phyloP scores from a whole-genome alignment of 805 yeast species.

The Candida namnaoensis region DNA sequence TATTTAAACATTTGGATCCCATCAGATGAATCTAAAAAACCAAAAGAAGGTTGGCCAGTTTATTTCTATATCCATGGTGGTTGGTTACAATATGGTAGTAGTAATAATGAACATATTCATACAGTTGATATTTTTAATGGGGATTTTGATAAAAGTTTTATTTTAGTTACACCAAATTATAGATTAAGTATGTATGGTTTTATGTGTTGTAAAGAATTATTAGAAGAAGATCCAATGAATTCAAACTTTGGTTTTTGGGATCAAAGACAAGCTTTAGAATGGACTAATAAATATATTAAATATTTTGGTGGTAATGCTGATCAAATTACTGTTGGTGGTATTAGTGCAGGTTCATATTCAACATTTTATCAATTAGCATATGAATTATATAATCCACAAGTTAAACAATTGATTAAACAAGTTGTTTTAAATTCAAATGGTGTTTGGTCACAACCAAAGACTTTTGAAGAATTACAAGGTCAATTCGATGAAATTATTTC shows the following conservation, averaged over 20 bases:
- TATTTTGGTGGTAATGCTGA: slow-evolving; percentile 39
- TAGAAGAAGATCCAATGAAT: slow-evolving; percentile 22
- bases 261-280: slow-evolving; percentile 35
- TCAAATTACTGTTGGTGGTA: slow-evolving; percentile 34
- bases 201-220: slow-evolving; percentile 26
- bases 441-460: slow-evolving; percentile 29
- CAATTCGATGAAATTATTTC: slow-evolving; percentile 27
- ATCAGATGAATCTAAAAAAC: slow-evolving; percentile 18
- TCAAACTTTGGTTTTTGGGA: slow-evolving; percentile 37
- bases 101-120: slow-evolving; percentile 16
- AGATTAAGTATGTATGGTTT: slow-evolving; percentile 32
- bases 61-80: slow-evolving; percentile 34
- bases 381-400: slow-evolving; percentile 30
- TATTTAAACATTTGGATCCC: slow-evolving; percentile 31
- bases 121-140: slow-evolving; percentile 16
- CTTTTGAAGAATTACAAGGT: slow-evolving; percentile 22
- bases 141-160: slow-evolving; percentile 22
- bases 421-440: slow-evolving; percentile 27
- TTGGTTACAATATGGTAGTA: slow-evolving; percentile 27
- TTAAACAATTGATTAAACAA: slow-evolving; percentile 28
- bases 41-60: slow-evolving; percentile 34
- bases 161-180: slow-evolving; percentile 28
- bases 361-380: slow-evolving; percentile 32
- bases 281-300: slow-evolving; percentile 33
- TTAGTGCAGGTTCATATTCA: slow-evolving; percentile 38